Evolutionary conservation across 228 moss, liverwort and hornwort genomes (phyloP).

Genomic region (Sphagnum fallax): DNA sequence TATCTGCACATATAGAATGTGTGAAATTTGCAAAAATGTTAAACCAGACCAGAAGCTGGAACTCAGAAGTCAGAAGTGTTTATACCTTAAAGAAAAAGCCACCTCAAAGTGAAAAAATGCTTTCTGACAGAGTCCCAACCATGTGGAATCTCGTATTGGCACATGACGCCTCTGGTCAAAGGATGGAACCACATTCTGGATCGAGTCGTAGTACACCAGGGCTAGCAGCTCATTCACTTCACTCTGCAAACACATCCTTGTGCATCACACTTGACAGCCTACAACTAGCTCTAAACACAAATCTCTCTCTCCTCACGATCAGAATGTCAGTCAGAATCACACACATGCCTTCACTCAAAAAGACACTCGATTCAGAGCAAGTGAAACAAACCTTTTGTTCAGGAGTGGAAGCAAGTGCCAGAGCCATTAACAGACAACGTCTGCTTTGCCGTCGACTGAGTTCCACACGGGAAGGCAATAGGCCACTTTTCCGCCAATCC

Average conservation of each 20-base stretch:
- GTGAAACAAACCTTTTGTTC: slow-evolving; percentile 61
- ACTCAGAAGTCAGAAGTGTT: not conserved
- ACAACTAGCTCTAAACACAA: too few species aligned
- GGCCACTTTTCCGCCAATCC: slow-evolving; percentile 77
- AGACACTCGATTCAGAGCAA: too few species aligned
- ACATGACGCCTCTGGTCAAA: slow-evolving; percentile 82
- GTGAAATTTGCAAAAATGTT: too few species aligned
- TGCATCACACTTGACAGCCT: not conserved
- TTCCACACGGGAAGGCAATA: slow-evolving; percentile 71
- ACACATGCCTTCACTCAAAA: too few species aligned
- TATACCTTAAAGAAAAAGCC: slow-evolving; percentile 40
- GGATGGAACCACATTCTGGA: slow-evolving; percentile 96
- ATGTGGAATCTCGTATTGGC: slow-evolving; percentile 57
- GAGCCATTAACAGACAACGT: slow-evolving; percentile 82
- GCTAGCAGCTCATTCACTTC: slow-evolving; percentile 94
- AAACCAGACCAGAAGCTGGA: not conserved
- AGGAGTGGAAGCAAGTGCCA: slow-evolving; percentile 66
- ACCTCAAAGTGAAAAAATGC: slow-evolving; percentile 73
- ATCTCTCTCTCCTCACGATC: too few species aligned
- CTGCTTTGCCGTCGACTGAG: slow-evolving; percentile 78
- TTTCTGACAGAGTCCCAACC: slow-evolving; percentile 68
- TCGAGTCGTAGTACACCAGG: slow-evolving; percentile 84
- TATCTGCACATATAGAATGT: too few species aligned
- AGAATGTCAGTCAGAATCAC: too few species aligned
- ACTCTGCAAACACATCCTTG: slow-evolving; percentile 45